These are phyloP conservation scores for Adansonia gregorii DNA, from an alignment of 441 rosid genomes.

Conservation along the genomic window DNA sequence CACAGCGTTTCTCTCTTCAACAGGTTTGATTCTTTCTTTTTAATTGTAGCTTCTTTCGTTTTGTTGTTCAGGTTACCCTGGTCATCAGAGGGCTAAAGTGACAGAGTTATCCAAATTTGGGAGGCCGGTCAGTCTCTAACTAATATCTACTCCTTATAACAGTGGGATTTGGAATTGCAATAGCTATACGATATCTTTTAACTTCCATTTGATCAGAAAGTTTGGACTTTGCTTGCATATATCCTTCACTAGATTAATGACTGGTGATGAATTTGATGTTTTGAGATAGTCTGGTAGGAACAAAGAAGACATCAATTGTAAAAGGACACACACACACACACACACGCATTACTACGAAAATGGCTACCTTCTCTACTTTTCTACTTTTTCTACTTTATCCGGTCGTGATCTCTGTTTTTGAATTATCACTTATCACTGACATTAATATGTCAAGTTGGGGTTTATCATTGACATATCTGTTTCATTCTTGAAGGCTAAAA, in stretches of 20 bases:
- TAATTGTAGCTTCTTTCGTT: slow-evolving; percentile 21
- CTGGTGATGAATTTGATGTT: not conserved
- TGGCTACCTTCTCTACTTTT: no score
- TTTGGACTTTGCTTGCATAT: not conserved
- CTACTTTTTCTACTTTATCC: no score
- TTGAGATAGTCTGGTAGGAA: not conserved
- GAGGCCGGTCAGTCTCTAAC: slow-evolving; percentile 54
- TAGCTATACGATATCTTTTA: not conserved
- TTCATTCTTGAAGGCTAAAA: slow-evolving; percentile 60
- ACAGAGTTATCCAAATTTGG: slow-evolving; percentile 73
- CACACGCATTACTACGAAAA: no score
- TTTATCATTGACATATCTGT: slow-evolving; percentile 6
- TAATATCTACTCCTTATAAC: slow-evolving; percentile 8
- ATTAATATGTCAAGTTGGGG: not conserved
- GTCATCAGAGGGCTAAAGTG: slow-evolving; percentile 65
- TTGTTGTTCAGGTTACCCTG: slow-evolving; percentile 57
- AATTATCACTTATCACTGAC: not conserved
- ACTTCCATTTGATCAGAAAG: slow-evolving; percentile 11
- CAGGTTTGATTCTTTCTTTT: not conserved
- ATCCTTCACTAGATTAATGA: not conserved
- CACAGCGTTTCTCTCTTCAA: not conserved
- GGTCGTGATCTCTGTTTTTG: slow-evolving; percentile 1
- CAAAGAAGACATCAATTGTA: not conserved
- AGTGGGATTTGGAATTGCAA: slow-evolving; percentile 23
- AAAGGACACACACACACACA: not conserved